Evolutionary conservation across 1,139 yeast species (phyloP), one percentile per base, ranked within the genome.

Genomic region (Suhomyces terraborum): DNA sequence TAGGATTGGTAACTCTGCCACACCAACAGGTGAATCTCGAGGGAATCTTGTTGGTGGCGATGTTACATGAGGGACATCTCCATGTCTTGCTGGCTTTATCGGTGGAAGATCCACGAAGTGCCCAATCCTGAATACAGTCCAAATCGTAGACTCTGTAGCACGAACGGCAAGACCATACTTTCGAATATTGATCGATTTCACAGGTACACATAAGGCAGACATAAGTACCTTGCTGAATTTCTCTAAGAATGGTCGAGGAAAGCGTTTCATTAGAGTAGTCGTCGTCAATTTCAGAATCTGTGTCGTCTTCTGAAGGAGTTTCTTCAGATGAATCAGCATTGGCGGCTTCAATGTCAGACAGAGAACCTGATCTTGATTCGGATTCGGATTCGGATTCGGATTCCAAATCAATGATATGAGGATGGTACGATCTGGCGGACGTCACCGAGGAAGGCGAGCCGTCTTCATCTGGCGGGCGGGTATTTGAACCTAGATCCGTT

Each of bases 61-160:
- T 65, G 53, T 84, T 87, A 62, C 98, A 89, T 13, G 89, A 79
- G 0, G 97, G 97, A 59, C 98, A 89, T 54, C 91, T 74, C 97
- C 97, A 89, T 32, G 72, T 69, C 41, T 75, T 68, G 34, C 62
- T 60, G 13, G 54, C 50, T 35, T 64, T 60, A 30, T 78, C 79
- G 5, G 86, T 82, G 8, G 86, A 78, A 1, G 88, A 79, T 2
- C 94, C 93, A 43, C 86, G 71, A 24, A 65, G 62, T 4, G 95
- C 93, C 96, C 96, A 88, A 48, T 82, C 88, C 42, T 76, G 66
- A 42, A 88, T 83, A 64, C 96, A 88, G 12, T 80, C 84, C 41
- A 86, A 67, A 58, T 88, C 96, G 58, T 86, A 88, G 0, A 86
- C 95, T 47, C 96, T 67, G 55, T 69, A 83, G 59, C 96, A 88